Percentiles rank a stretch among this genome's conserved stretches.
Conservation (phyloP, 2,329 filamentous ascomycete species). For the Epichloe amarillans region DNA sequence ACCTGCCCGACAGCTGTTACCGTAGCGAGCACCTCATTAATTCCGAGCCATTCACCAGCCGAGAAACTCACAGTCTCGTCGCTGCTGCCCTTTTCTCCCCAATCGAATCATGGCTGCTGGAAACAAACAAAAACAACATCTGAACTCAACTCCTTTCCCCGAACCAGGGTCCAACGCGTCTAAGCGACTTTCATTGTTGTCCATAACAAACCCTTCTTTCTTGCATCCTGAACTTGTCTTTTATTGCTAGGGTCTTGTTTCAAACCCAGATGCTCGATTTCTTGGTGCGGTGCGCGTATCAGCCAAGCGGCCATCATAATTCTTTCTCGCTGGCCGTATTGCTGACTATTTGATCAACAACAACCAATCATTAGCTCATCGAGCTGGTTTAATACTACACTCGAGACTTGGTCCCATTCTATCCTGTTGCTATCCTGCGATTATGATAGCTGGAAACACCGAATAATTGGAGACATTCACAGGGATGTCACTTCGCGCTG, state of each 20-base stretch:
- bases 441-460: neutral
- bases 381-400: neutral
- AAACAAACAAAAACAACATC: neutral
- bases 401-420: neutral
- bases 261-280: neutral
- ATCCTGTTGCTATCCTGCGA: neutral
- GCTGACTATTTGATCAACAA: no score
- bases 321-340: neutral
- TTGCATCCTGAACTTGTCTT: neutral
- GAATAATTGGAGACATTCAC: neutral
- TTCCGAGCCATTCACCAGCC: neutral
- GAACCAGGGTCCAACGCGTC: neutral
- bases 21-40: neutral
- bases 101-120: neutral
- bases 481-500: neutral
- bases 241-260: neutral
- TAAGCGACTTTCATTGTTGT: neutral
- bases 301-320: neutral
- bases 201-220: neutral
- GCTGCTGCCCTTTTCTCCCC: neutral
- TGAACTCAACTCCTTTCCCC: neutral
- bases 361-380: no score
- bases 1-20: constrained; percentile 2
- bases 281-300: neutral
- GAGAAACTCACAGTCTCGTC: neutral